phyloP scores from a whole-genome alignment of 805 yeast genomes.

The Saccharomycopsis vini region DNA sequence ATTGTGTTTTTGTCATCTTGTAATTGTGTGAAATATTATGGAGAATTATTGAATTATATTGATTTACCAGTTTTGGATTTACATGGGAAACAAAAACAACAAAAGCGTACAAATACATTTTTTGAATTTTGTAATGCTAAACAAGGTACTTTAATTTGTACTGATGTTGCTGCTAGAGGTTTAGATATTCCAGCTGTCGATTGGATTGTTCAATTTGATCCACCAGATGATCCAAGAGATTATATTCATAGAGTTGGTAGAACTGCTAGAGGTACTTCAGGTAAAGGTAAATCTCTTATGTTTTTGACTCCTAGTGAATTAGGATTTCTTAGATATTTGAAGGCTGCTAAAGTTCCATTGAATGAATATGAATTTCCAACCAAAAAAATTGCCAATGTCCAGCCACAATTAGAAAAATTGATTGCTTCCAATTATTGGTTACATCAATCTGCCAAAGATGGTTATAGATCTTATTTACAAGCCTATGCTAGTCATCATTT shows the following conservation, averaged over 20 bases:
- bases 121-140: conserved; percentile 97
- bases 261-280: conserved; percentile 90
- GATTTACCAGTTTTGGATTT: conserved; percentile 94
- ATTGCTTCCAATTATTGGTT: conserved; percentile 88
- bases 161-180: conserved; percentile 99
- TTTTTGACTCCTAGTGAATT: conserved; percentile 89
- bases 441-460: conserved; percentile 94
- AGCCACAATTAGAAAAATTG: conserved; percentile 83
- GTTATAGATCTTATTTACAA: conserved; percentile 92
- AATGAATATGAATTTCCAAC: conserved; percentile 96
- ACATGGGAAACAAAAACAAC: conserved; percentile 98
- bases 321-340: conserved; percentile 88
- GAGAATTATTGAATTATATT: conserved; percentile 89
- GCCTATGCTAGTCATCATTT: conserved; percentile 96
- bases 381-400: conserved; percentile 92
- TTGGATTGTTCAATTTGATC: conserved; percentile 98
- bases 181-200: conserved; percentile 97
- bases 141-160: conserved; percentile 86
- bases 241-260: conserved; percentile 98
- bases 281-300: conserved; percentile 91
- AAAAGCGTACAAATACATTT: conserved; percentile 95
- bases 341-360: conserved; percentile 94
- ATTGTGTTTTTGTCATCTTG: conserved; percentile 95
- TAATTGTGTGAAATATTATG: conserved; percentile 93
- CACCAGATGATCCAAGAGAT: conserved; percentile 99